A percentile compares a stretch with the other conserved stretches of the same genome.
Conservation (phyloP, 192 early-diverging fungal species). For the Coemansia sp. region DNA sequence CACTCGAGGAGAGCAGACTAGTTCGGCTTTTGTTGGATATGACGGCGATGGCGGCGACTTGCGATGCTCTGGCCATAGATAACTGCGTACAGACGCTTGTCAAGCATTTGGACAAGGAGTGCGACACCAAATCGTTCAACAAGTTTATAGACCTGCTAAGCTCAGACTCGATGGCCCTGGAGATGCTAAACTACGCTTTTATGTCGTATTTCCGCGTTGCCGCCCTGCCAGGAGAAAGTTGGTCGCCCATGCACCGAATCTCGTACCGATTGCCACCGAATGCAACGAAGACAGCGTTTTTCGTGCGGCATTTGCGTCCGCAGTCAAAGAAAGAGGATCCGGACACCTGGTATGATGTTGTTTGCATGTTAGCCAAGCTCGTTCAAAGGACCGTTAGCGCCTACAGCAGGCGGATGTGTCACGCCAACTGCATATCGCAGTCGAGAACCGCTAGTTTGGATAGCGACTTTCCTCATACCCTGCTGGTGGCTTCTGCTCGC, state of each 20-base stretch:
- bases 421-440: conserved; percentile 2
- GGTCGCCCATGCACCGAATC: not conserved
- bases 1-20: conserved; percentile 9
- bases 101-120: conserved; percentile 1
- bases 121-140: not conserved
- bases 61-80: conserved; percentile 6
- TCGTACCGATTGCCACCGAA: conserved; percentile 9
- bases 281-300: conserved; percentile 25
- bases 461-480: not conserved
- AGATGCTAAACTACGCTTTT: conserved; percentile 29
- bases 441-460: not conserved
- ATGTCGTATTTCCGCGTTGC: conserved; percentile 20
- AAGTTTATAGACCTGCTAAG: conserved; percentile 13
- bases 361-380: conserved; percentile 17
- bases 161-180: conserved; percentile 25
- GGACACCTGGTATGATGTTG: conserved; percentile 11
- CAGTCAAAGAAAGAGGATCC: not conserved
- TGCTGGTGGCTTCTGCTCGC: conserved; percentile 1
- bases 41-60: conserved; percentile 5
- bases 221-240: not conserved
- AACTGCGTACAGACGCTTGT: conserved; percentile 26
- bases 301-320: conserved; percentile 12
- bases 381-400: conserved; percentile 29
- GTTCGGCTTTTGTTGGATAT: conserved; percentile 21
- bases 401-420: conserved; percentile 27